Conservation (phyloP, 768 basidiomycete genomes). For the Peribolospora kevripleyi region DNA sequence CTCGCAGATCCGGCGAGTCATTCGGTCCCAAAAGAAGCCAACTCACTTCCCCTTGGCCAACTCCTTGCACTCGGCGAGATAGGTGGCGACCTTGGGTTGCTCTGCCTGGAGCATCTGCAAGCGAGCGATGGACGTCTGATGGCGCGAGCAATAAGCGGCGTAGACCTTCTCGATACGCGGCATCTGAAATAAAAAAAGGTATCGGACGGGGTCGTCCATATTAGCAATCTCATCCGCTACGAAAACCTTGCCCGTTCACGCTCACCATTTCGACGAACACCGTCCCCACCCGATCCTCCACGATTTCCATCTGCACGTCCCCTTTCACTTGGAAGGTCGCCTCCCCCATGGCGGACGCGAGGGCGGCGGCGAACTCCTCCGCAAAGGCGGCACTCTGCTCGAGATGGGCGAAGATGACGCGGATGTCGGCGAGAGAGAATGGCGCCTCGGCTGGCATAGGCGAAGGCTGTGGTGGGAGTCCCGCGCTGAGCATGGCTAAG, state of each 20-base stretch:
- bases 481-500: background rate
- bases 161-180: constrained; percentile 12
- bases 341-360: constrained; percentile 3
- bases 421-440: background rate
- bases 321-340: background rate
- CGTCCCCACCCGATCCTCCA: constrained; percentile 8
- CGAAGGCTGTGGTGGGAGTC: background rate
- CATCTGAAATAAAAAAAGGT: constrained; percentile 1
- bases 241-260: too few species aligned
- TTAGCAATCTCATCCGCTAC: too few species aligned
- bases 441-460: background rate
- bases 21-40: constrained; percentile 12
- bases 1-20: constrained; percentile 36
- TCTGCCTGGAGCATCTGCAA: constrained; percentile 27
- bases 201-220: too few species aligned
- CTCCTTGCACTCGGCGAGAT: constrained; percentile 29
- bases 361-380: constrained; percentile 7
- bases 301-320: background rate
- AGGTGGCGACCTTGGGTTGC: constrained; percentile 32
- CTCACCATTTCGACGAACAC: constrained; percentile 13
- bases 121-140: constrained; percentile 37
- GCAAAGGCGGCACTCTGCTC: constrained; percentile 12
- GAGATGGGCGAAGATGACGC: constrained; percentile 12
- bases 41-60: constrained; percentile 5
- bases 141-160: constrained; percentile 11